These are phyloP conservation scores for Apiotrichum mycotoxinovorans DNA, from an alignment of 1,284 basidiomycete genomes.

Conservation along the genomic window DNA sequence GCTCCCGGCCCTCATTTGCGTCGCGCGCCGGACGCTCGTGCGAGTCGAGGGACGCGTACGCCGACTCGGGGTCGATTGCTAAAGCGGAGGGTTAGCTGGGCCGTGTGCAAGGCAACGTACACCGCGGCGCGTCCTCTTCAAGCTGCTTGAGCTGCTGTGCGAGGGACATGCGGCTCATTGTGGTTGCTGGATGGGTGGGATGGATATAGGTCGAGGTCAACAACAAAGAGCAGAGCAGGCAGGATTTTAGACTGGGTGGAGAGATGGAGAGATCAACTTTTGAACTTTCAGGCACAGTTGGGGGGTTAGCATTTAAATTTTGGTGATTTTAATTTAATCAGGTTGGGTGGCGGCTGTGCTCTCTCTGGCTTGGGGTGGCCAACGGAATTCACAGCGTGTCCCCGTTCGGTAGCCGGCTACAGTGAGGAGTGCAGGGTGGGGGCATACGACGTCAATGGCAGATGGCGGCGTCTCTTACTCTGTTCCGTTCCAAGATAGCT, in stretches of 20 bases:
- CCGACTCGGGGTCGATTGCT: conserved; percentile 67
- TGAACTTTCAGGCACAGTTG: conserved; percentile 11
- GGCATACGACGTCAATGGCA: no score
- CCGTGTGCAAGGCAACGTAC: not conserved
- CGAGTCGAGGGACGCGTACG: conserved; percentile 49
- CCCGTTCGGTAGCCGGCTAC: no score
- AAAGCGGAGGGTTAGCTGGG: not conserved
- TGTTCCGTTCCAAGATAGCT: no score
- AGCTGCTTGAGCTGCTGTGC: conserved; percentile 67
- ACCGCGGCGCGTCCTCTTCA: conserved; percentile 54
- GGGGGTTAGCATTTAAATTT: conserved; percentile 2
- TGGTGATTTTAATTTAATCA: not conserved
- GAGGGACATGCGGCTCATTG: not conserved
- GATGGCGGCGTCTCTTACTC: no score
- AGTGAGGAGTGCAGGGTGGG: no score
- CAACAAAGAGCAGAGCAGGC: not conserved
- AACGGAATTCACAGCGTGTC: no score
- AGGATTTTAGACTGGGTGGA: not conserved
- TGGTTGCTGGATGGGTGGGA: not conserved
- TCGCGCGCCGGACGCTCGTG: conserved; percentile 27
- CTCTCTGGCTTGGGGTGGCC: not conserved
- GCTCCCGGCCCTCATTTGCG: conserved; percentile 56
- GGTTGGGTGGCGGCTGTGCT: conserved; percentile 3
- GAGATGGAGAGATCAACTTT: conserved; percentile 5
- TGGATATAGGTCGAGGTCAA: not conserved